Evolutionary conservation across 2,329 filamentous ascomycete genomes (phyloP), one percentile per base, ranked within the genome.

Genomic region (Colletotrichum viniferum): DNA sequence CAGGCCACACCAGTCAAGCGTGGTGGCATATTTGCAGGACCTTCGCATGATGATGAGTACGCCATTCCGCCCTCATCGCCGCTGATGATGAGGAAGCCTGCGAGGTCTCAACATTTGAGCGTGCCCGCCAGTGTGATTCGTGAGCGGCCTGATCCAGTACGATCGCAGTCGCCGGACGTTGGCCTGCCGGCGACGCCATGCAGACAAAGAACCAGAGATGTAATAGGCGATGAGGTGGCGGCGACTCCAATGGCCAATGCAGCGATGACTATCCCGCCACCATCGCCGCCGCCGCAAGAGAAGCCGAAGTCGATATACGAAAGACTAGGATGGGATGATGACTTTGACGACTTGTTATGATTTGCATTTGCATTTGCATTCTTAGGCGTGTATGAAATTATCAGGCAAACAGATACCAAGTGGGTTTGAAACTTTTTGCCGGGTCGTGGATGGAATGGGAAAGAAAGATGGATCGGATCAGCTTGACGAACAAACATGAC

Each of bases 321-420:
- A 78, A 84, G 84, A 77, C 81, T 92, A 56, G 90, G 90, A 61
- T 92, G 90, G 90, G 89, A 91, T 79, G 87, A 91, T 74, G 89
- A 91, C 76, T 84, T 87, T 80, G 88, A 91, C 80, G 85, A 87
- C 80, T 80, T 86, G 81, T 83, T 76, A 85, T 82, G 82, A 76
- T 66, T 61, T 34, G 58, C 38, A 52, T 67, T 74, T 64, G 73
- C 74, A 73, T 76, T 63, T 52, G 43, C 43, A 52, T 52, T 52
- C 61, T n/a, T 32, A 61, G 77, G 79, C 78, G 74, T 78, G 78
- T 43, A 76, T 71, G 66, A 36, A 38, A 56, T 36, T 30, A 61
- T 21, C 48, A n/a, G 32, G 74, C 70, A 69, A 64, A 67, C 64
- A 69, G 55, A 74, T 70, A 76, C 71, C 74, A 63, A 61, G 68